Conservation (phyloP, 2,329 filamentous ascomycete genomes). For the Proliferodiscus dingleyae region DNA sequence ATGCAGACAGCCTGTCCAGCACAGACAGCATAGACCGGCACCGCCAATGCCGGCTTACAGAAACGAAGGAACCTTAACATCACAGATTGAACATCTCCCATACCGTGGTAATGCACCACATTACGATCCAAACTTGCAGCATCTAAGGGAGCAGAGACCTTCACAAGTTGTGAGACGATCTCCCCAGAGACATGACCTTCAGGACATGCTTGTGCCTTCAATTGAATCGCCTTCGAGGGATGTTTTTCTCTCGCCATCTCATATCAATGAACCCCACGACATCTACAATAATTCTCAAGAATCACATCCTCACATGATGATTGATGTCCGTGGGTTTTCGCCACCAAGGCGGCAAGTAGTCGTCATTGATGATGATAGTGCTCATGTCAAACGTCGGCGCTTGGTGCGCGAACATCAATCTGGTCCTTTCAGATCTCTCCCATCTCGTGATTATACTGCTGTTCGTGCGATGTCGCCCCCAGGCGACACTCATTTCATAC, state of each 20-base stretch:
- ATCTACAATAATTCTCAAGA: slow-evolving; percentile 14
- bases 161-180: slow-evolving; percentile 29
- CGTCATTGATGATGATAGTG: slow-evolving; percentile 29
- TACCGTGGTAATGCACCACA: slow-evolving; percentile 17
- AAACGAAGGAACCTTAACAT: slow-evolving; percentile 26
- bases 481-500: slow-evolving; percentile 24
- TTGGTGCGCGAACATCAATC: slow-evolving; percentile 25
- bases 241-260: slow-evolving; percentile 14
- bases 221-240: slow-evolving; percentile 29
- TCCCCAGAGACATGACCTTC: slow-evolving; percentile 22
- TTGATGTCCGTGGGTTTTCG: slow-evolving; percentile 17
- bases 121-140: slow-evolving; percentile 14
- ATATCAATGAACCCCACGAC: slow-evolving; percentile 17
- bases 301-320: slow-evolving; percentile 15
- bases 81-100: slow-evolving; percentile 21
- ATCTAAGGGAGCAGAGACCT: slow-evolving; percentile 18
- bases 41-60: slow-evolving; percentile 11
- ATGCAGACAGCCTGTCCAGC: slow-evolving; percentile 16
- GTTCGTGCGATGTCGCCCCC: slow-evolving; percentile 13
- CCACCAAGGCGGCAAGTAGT: slow-evolving; percentile 26
- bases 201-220: slow-evolving; percentile 32
- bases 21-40: slow-evolving; percentile 15
- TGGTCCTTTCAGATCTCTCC: slow-evolving; percentile 23
- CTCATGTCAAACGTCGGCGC: slow-evolving; percentile 28
- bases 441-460: slow-evolving; percentile 21